Conservation (phyloP, 2,329 filamentous ascomycete species). For the Exserohilum turcica region DNA sequence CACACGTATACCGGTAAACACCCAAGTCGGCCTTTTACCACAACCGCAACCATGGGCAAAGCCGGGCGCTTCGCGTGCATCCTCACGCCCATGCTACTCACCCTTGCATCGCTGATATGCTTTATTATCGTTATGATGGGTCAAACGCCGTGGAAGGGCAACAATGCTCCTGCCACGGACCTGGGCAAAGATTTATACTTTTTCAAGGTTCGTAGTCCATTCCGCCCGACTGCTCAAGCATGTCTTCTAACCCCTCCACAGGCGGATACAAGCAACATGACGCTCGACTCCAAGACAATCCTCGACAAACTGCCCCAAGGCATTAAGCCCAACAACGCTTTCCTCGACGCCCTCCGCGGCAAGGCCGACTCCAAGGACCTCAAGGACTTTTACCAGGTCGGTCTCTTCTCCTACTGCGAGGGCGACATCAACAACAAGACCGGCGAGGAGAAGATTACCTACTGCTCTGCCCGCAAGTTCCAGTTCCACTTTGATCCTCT, state of each 20-base stretch:
- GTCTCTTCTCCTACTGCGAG: slow-evolving; percentile 86
- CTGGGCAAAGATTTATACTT: slow-evolving; percentile 62
- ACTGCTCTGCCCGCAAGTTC: slow-evolving; percentile 73
- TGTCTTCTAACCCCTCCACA: slow-evolving; percentile 25
- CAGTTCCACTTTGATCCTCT: slow-evolving; percentile 79
- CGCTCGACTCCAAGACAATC: slow-evolving; percentile 52
- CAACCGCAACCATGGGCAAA: slow-evolving; percentile 64
- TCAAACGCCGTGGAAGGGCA: slow-evolving; percentile 55
- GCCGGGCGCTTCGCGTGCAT: slow-evolving; percentile 84
- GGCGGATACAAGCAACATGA: slow-evolving; percentile 58
- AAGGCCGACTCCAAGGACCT: slow-evolving; percentile 55
- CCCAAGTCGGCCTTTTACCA: not conserved
- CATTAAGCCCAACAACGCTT: slow-evolving; percentile 43
- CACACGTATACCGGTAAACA: too few relatives aligned
- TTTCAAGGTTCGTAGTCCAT: slow-evolving; percentile 57
- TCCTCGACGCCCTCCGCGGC: slow-evolving; percentile 49
- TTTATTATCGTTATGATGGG: slow-evolving; percentile 63
- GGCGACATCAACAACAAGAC: slow-evolving; percentile 60
- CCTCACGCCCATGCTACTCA: slow-evolving; percentile 81
- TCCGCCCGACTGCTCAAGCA: not conserved
- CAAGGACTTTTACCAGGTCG: slow-evolving; percentile 77
- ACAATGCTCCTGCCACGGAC: slow-evolving; percentile 42
- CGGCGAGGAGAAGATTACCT: slow-evolving; percentile 53
- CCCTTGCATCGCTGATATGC: slow-evolving; percentile 75
- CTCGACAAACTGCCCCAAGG: slow-evolving; percentile 33